Evolutionary conservation across 371 early-diverging fungal species (phyloP).

Genomic region (Syncephalastrum monosporum): DNA sequence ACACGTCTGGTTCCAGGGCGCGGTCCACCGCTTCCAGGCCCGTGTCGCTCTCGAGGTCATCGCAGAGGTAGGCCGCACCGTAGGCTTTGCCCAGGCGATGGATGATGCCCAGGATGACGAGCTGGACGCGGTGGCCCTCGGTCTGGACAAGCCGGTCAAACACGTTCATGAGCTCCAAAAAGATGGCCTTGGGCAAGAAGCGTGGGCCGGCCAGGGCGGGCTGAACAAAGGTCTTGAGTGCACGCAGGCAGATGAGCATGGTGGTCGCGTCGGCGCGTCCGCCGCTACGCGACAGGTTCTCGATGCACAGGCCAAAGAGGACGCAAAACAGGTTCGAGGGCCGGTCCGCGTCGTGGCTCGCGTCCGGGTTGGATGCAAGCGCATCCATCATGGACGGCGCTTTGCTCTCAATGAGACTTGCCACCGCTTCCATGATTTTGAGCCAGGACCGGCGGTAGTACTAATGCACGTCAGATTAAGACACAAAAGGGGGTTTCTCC

Average conservation of each 20-base stretch:
- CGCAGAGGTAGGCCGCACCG: constrained; percentile 36
- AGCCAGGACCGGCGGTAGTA: constrained; percentile 56
- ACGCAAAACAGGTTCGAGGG: constrained; percentile 55
- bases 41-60: constrained; percentile 34
- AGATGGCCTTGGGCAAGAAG: constrained; percentile 53
- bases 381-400: constrained; percentile 47
- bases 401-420: constrained; percentile 43
- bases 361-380: constrained; percentile 34
- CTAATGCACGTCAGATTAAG: constrained; percentile 9
- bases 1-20: constrained; percentile 36
- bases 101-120: constrained; percentile 46
- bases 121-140: constrained; percentile 47
- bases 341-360: constrained; percentile 22
- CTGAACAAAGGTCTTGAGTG: constrained; percentile 43
- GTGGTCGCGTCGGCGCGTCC: constrained; percentile 30
- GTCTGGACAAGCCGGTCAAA: constrained; percentile 63
- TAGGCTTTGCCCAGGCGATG: constrained; percentile 44
- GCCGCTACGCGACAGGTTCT: constrained; percentile 53
- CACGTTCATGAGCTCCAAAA: constrained; percentile 61
- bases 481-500: background rate
- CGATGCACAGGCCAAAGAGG: constrained; percentile 66
- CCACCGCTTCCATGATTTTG: constrained; percentile 57
- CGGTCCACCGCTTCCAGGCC: constrained; percentile 23
- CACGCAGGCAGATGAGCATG: constrained; percentile 38
- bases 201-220: constrained; percentile 39